Evolutionary conservation across 495 filamentous ascomycete species (phyloP).

Genomic region (Penicillium cinerascens): DNA sequence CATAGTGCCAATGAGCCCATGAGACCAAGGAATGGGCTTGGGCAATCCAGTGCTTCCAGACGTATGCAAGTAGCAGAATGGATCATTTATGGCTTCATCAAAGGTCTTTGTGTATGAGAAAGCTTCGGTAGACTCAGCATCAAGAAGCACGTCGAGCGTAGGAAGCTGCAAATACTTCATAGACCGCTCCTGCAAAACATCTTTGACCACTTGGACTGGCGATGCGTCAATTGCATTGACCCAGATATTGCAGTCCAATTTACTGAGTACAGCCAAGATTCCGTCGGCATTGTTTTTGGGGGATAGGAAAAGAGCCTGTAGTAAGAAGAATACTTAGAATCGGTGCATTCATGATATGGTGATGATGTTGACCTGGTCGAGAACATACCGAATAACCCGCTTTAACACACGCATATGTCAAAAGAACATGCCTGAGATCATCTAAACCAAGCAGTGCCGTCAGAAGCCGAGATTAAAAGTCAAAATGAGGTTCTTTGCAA

Average conservation of each 20-base stretch:
- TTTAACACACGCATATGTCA: slow-evolving; percentile 7
- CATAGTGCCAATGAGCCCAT: slow-evolving; percentile 4
- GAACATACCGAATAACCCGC: slow-evolving; percentile 3
- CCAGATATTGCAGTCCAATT: slow-evolving; percentile 5
- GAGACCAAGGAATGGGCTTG: slow-evolving; percentile 3
- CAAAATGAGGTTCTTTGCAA: not conserved
- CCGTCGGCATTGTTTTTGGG: slow-evolving; percentile 3
- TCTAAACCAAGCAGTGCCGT: not conserved
- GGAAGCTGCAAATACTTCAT: slow-evolving; percentile 5
- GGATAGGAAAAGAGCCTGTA: slow-evolving; percentile 3
- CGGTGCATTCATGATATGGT: not conserved
- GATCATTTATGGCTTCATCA: slow-evolving; percentile 1
- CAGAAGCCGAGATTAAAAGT: slow-evolving; percentile 1
- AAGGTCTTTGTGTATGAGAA: slow-evolving; percentile 2
- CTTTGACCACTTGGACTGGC: not conserved
- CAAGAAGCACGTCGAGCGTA: slow-evolving; percentile 1
- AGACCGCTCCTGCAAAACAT: slow-evolving; percentile 2
- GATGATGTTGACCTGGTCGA: not conserved
- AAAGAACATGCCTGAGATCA: slow-evolving; percentile 5
- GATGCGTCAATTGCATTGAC: slow-evolving; percentile 3
- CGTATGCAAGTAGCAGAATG: slow-evolving; percentile 5
- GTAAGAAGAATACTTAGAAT: not conserved
- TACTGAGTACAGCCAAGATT: not conserved
- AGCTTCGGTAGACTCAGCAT: slow-evolving; percentile 4
- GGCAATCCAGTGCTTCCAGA: slow-evolving; percentile 4